These are phyloP conservation scores for Mitragyna speciosa DNA, from an alignment of 257 asterid genomes.

Conservation along the genomic window DNA sequence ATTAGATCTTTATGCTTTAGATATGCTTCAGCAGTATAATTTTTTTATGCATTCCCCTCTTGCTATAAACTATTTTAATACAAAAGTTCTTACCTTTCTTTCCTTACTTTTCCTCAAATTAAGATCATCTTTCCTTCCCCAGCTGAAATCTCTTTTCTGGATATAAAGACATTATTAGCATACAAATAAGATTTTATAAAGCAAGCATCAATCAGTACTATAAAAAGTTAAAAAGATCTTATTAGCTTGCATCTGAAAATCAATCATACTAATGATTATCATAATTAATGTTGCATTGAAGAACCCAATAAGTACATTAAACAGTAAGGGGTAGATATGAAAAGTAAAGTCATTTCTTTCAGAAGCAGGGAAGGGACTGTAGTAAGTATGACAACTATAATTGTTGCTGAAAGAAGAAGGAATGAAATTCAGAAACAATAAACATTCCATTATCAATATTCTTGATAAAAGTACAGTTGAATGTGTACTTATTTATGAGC, in stretches of 20 bases:
- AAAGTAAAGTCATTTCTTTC: not conserved
- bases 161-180: conserved; percentile 12
- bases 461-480: not conserved
- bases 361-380: not conserved
- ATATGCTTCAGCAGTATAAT: not conserved
- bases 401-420: not conserved
- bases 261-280: not conserved
- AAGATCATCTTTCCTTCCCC: conserved; percentile 78
- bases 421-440: not conserved
- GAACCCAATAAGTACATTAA: not conserved
- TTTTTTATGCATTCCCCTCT: not conserved
- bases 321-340: not conserved
- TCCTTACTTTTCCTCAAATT: conserved; percentile 66
- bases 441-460: not conserved
- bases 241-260: not conserved
- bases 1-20: not conserved
- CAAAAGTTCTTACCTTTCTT: conserved; percentile 52
- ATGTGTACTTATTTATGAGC: not conserved
- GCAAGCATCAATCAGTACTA: conserved; percentile 11
- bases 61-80: not conserved
- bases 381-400: not conserved
- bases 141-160: conserved; percentile 78
- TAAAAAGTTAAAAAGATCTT: not conserved
- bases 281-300: not conserved
- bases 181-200: not conserved